Evolutionary conservation across 202 grass and related monocot species (phyloP), one percentile per base, ranked within the genome.

Genomic region (Elaeis oleifera): DNA sequence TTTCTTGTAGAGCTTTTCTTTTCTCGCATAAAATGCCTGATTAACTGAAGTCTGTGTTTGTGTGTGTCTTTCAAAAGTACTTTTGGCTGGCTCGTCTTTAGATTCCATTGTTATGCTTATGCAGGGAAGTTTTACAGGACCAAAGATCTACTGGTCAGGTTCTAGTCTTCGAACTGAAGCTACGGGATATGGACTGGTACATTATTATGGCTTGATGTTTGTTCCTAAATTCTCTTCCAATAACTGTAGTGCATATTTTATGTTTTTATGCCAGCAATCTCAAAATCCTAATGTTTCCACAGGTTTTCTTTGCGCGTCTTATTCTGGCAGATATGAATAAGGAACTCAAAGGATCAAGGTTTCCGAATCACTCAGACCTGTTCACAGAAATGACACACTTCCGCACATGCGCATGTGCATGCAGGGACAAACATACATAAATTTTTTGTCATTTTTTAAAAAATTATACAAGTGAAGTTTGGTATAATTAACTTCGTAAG

Each of bases 91-190:
- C 39, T 72, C 73, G 15, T 66, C 23, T 76, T 53, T 77, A 68
- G 64, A 76, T 84, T 89, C 79, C 74, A 81, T 60, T 84, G 58
- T 65, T 61, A 29, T 90, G 68, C 75, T 84, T 79, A 63, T 90
- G 82, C 88, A 99, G 95, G 95, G 88, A 76, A 99, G 85, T 87
- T 99, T 99, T 89, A 94, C 82, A 86, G 95, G 95, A 72, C 95
- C 95, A 75, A 99, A 94, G 80, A 87, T 99, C 31, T 89, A 84
- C 83, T 99, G 95, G 88, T 94, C 85, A 68, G 95, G 95, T 76
- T 99, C 85, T 82, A 99, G 88, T 80, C 87, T 99, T 65, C 78
- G 88, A 58, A 99, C 95, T 68, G 88, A 99, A 80, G 88, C 95
- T 75, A 99, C 95, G 76, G 95, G 95, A 76, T 99, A 99, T 17